Conservation (phyloP, 257 asterid genomes). For the Fraxinus americana region DNA sequence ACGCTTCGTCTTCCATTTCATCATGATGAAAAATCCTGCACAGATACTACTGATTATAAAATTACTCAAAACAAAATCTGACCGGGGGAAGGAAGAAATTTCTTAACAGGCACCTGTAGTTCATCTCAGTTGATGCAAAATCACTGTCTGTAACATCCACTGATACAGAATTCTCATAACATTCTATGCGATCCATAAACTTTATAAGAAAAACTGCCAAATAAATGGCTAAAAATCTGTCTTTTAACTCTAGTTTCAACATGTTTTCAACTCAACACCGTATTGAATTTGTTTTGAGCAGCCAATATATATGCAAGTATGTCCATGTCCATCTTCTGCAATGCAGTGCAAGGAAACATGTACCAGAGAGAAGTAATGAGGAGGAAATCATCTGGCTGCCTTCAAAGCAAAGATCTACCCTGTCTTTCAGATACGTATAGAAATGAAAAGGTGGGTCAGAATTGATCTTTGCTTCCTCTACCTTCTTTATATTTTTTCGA, state of each 20-base stretch:
- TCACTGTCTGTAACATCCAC: background rate
- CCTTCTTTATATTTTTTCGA: slow-evolving; percentile 3
- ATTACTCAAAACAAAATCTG: background rate
- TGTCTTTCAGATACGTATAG: slow-evolving; percentile 5
- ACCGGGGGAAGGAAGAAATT: background rate
- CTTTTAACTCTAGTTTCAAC: background rate
- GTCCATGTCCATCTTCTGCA: background rate
- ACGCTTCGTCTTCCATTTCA: slow-evolving; percentile 39
- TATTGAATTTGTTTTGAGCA: background rate
- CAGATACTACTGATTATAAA: background rate
- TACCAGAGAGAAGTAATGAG: slow-evolving; percentile 35
- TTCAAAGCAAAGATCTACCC: slow-evolving; percentile 49
- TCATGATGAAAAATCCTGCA: slow-evolving; percentile 20
- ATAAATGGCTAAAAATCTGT: background rate
- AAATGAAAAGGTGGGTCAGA: slow-evolving; percentile 27
- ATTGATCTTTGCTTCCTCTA: slow-evolving; percentile 12
- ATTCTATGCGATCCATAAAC: background rate
- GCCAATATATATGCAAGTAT: background rate
- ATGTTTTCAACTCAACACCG: background rate
- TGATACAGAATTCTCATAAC: background rate
- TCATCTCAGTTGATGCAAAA: background rate
- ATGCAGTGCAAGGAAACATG: slow-evolving; percentile 19
- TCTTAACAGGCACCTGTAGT: background rate
- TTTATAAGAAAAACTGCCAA: background rate
- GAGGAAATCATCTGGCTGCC: slow-evolving; percentile 35